A percentile compares a stretch with the other conserved stretches of the same genome.
Conservation (phyloP, 2,329 filamentous ascomycete species). For the Penicillium hordei region DNA sequence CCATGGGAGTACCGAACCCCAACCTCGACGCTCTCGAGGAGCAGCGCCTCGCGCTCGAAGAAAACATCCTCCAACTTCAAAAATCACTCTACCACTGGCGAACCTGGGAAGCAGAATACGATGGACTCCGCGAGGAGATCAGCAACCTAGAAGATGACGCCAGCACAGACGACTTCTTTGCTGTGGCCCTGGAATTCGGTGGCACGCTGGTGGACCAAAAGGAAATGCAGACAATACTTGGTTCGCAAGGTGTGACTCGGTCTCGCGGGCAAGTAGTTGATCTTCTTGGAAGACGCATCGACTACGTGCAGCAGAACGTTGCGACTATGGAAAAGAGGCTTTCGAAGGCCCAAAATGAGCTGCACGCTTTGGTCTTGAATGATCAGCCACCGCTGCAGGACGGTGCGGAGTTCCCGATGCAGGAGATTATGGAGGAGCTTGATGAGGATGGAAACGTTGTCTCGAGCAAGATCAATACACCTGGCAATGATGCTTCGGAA, state of each 20-base stretch:
- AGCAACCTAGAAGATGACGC: constrained; percentile 53
- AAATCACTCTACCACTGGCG: constrained; percentile 84
- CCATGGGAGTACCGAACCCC: constrained; percentile 44
- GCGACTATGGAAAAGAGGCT: constrained; percentile 71
- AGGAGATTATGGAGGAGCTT: constrained; percentile 87
- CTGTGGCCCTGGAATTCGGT: constrained; percentile 47
- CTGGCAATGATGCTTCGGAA: constrained; percentile 65
- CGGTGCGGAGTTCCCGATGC: constrained; percentile 69
- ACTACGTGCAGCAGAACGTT: constrained; percentile 86
- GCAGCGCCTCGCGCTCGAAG: constrained; percentile 72
- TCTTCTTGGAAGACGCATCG: constrained; percentile 71
- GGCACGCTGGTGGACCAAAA: constrained; percentile 46
- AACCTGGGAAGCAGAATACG: constrained; percentile 87
- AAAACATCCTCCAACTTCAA: constrained; percentile 70
- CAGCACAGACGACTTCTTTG: constrained; percentile 56
- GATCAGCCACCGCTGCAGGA: constrained; percentile 63
- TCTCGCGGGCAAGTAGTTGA: constrained; percentile 64
- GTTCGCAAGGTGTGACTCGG: constrained; percentile 48
- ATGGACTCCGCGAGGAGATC: constrained; percentile 81
- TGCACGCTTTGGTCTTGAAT: constrained; percentile 62
- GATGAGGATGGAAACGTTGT: constrained; percentile 88
- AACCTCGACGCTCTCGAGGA: constrained; percentile 69
- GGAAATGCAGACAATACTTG: constrained; percentile 58
- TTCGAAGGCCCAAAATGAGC: constrained; percentile 62
- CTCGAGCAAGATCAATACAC: constrained; percentile 64